Percentiles rank a stretch among this genome's conserved stretches.
Evolutionary conservation across 2,329 filamentous ascomycete genomes (phyloP).

Genomic region (Aureobasidium mangrovei): DNA sequence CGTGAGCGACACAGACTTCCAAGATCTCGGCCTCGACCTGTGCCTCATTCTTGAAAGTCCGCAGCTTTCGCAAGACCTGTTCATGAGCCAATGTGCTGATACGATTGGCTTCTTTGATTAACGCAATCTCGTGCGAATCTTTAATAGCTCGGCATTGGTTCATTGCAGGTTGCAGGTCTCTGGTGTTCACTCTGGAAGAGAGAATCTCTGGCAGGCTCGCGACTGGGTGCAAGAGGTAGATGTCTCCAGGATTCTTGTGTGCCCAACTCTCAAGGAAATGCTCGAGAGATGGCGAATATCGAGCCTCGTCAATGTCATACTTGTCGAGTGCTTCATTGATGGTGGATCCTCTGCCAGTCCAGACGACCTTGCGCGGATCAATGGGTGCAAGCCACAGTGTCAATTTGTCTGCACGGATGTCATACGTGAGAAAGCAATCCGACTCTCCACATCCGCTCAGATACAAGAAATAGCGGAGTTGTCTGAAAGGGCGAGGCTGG

Average conservation of each 20-base stretch:
- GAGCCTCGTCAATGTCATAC: conserved; percentile 74
- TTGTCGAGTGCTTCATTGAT: conserved; percentile 62
- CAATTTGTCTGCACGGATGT: conserved; percentile 61
- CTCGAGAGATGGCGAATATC: conserved; percentile 30
- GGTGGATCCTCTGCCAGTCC: conserved; percentile 79
- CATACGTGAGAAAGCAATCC: conserved; percentile 74
- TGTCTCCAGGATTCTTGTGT: conserved; percentile 19
- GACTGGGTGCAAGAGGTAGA: conserved; percentile 29
- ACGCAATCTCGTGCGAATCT: conserved; percentile 70
- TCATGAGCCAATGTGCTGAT: conserved; percentile 73
- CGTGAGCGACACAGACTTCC: conserved; percentile 60
- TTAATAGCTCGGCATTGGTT: conserved; percentile 77
- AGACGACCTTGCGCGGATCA: conserved; percentile 79
- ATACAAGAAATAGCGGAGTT: conserved; percentile 81
- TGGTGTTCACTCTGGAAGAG: not conserved
- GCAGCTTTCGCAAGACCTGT: conserved; percentile 57
- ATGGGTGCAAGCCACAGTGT: conserved; percentile 90
- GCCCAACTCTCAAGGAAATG: conserved; percentile 27
- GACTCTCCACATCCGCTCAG: conserved; percentile 75
- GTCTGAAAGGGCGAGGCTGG: conserved; percentile 47
- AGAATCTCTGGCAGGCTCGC: not conserved
- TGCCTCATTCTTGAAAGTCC: conserved; percentile 62
- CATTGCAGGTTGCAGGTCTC: conserved; percentile 58
- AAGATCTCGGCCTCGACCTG: conserved; percentile 75
- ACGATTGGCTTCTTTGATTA: conserved; percentile 73